Evolutionary conservation across 768 basidiomycete genomes (phyloP).

Genomic region (Kwoniella pini): DNA sequence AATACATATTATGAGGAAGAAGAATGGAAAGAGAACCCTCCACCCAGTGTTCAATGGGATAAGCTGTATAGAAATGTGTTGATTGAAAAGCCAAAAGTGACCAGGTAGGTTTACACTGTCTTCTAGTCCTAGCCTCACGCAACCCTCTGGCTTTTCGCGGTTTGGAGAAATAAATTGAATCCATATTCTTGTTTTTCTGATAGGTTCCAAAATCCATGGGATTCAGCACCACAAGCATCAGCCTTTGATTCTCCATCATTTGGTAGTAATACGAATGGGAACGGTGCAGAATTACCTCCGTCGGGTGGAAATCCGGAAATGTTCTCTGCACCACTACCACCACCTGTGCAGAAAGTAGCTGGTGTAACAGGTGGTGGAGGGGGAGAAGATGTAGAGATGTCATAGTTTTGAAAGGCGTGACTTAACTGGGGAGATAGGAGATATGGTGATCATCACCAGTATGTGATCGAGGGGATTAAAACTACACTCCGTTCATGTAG

Average conservation of each 20-base stretch:
- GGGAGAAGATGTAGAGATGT: conserved; percentile 14
- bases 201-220: conserved; percentile 48
- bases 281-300: conserved; percentile 2
- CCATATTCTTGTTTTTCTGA: background rate
- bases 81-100: conserved; percentile 88
- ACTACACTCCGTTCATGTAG: too few relatives aligned
- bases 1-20: conserved; percentile 98
- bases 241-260: conserved; percentile 12
- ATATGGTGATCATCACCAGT: too few relatives aligned
- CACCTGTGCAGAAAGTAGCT: conserved; percentile 13
- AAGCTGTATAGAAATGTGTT: conserved; percentile 77
- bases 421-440: too few relatives aligned
- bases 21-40: conserved; percentile 77
- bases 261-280: background rate
- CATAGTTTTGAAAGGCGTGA: too few relatives aligned
- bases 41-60: conserved; percentile 70
- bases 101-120: conserved; percentile 59
- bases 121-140: too few relatives aligned
- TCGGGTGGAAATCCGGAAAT: conserved; percentile 20
- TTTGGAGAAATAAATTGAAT: too few relatives aligned
- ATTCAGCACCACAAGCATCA: conserved; percentile 26
- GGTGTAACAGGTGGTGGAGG: background rate
- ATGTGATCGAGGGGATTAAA: too few relatives aligned
- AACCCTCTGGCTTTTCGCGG: too few relatives aligned
- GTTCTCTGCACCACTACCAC: conserved; percentile 22